Base-by-base conservation (phyloP, 768 basidiomycete genomes). In the Hericium rajendrae region DNA sequence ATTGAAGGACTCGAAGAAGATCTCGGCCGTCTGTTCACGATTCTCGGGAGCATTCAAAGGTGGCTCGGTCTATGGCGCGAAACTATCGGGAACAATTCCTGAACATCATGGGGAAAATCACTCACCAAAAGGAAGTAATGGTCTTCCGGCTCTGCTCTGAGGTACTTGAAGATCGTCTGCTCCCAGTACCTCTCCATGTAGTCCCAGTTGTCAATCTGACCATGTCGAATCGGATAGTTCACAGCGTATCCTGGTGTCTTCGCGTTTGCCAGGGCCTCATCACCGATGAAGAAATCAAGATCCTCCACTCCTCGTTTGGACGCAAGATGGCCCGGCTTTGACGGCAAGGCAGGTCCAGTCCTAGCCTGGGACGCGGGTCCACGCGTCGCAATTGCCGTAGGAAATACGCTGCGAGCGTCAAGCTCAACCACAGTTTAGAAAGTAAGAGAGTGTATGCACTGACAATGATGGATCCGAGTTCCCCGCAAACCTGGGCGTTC, bases 1-100 rank as follows among this genome's bases (percentile, higher is more conserved):
- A 73, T 98, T 98, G 84, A 99, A 99, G 0, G 93, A 95, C 74
- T 99, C 97, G 71, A 98, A 99, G 81, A 99, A 97, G 75, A 98
- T 98, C 70, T 98, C 95, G 18, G 97, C 97, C 0, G 95, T 98
- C 71, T 95, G 95, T 72, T 99, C 97, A 65, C 97, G 81, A 76
- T 98, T 99, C 76, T 99, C 97, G 1, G 97, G 97, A 0, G 95
- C 83, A 69, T 99, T 98, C 57, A 99, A 84, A 22, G 97, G 95
- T 4, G 97, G 97, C 68, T 99, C 97, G n/a, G 97, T 99, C 95
- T 97, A 60, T 50, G 60, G 8, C 18, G 15, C 6, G 24, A 28
- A 12, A 52, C 40, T 4, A 10, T n/a, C 18, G 3, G 50, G 9
- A 4, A 57, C 20, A 6, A 20, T 1, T 28, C 26, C 16, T 15